These are phyloP conservation scores for Sistotremastrum suecicum DNA, from an alignment of 768 basidiomycete species.

Conservation along the genomic window DNA sequence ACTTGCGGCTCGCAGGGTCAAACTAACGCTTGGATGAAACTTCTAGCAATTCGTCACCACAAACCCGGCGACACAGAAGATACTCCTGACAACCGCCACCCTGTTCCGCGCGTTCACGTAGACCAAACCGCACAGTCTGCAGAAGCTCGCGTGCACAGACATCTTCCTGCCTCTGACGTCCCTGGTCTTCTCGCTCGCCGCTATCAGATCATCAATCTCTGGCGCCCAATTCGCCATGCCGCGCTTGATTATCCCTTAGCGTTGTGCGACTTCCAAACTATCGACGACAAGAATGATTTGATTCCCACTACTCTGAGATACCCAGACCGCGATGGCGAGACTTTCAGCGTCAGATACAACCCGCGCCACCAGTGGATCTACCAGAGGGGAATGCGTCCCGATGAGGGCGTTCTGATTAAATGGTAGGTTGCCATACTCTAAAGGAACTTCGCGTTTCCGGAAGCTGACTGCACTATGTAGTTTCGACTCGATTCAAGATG, in stretches of 20 bases:
- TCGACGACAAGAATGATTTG: constrained; percentile 18
- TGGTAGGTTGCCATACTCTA: constrained; percentile 21
- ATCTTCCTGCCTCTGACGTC: constrained; percentile 27
- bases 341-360: constrained; percentile 8
- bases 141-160: constrained; percentile 26
- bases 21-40: background rate
- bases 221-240: constrained; percentile 33
- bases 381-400: constrained; percentile 26
- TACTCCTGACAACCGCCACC: constrained; percentile 27
- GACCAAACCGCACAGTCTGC: constrained; percentile 31
- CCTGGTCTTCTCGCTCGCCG: constrained; percentile 24
- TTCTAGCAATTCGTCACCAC: constrained; percentile 4
- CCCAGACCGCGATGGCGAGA: constrained; percentile 14
- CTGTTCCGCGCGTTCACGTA: constrained; percentile 27
- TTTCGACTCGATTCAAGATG: constrained; percentile 22
- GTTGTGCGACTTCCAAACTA: constrained; percentile 31
- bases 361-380: constrained; percentile 32
- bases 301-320: constrained; percentile 5
- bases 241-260: constrained; percentile 35
- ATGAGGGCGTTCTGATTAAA: constrained; percentile 35
- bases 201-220: constrained; percentile 41
- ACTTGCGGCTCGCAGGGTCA: background rate
- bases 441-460: constrained; percentile 5
- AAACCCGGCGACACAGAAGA: constrained; percentile 18
- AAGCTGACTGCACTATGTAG: constrained; percentile 8